Evolutionary conservation across 768 basidiomycete species (phyloP).

Genomic region (Pleurotus cornucopiae): DNA sequence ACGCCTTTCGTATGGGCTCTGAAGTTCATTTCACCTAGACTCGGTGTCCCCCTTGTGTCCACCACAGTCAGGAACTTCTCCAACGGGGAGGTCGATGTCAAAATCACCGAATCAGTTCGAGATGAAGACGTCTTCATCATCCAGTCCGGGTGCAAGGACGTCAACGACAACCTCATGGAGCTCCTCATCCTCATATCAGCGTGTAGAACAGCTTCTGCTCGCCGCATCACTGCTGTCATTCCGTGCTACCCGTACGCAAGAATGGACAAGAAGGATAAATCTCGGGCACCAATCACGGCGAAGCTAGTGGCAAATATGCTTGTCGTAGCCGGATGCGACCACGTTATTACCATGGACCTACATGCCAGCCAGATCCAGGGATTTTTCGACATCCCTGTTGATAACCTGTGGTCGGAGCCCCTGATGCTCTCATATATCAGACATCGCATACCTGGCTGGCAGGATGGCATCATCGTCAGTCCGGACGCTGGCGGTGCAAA

Average conservation of each 20-base stretch:
- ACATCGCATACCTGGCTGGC: conserved; percentile 78
- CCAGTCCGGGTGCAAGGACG: conserved; percentile 84
- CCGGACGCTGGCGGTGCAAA: conserved; percentile 99
- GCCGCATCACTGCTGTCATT: conserved; percentile 94
- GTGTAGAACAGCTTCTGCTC: conserved; percentile 93
- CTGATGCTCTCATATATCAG: conserved; percentile 94
- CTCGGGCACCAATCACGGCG: conserved; percentile 93
- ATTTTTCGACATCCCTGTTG: conserved; percentile 98
- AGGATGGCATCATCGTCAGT: conserved; percentile 87
- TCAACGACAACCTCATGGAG: conserved; percentile 97
- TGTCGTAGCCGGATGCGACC: conserved; percentile 93
- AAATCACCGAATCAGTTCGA: conserved; percentile 91
- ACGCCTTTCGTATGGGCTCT: conserved; percentile 35
- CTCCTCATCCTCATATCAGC: conserved; percentile 98
- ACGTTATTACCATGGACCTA: conserved; percentile 99
- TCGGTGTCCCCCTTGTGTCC: conserved; percentile 82
- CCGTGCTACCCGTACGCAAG: conserved; percentile 97
- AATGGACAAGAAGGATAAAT: conserved; percentile 98
- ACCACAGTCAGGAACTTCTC: conserved; percentile 88
- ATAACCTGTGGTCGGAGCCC: conserved; percentile 96
- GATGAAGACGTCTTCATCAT: conserved; percentile 99
- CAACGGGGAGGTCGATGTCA: conserved; percentile 93
- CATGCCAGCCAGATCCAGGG: conserved; percentile 98
- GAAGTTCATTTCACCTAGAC: conserved; percentile 53
- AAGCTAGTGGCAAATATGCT: conserved; percentile 99